Conservation (phyloP, 257 asterid species). For the Fraxinus pennsylvanica region DNA sequence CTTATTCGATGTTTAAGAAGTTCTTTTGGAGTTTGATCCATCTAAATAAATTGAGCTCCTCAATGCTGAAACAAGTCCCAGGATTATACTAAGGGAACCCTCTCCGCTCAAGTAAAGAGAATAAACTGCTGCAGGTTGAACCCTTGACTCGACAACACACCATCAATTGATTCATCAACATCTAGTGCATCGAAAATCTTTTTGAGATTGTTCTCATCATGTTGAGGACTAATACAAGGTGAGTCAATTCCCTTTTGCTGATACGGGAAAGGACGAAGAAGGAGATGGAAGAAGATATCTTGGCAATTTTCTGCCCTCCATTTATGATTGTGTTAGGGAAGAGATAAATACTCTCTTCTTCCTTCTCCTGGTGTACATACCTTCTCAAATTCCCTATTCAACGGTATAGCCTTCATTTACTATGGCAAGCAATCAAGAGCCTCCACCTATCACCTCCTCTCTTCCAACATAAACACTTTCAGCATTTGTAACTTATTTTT, state of each 20-base stretch:
- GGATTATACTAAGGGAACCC: conserved; percentile 40
- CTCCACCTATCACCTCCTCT: conserved; percentile 17
- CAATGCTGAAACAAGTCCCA: conserved; percentile 49
- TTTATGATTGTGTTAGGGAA: conserved; percentile 48
- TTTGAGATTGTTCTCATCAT: conserved; percentile 16
- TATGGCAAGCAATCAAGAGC: conserved; percentile 17
- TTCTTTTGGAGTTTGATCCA: conserved; percentile 33
- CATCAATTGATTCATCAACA: conserved; percentile 26
- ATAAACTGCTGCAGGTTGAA: conserved; percentile 40
- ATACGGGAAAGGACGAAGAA: not conserved
- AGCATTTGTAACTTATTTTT: conserved; percentile 13
- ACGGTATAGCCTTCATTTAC: conserved; percentile 21
- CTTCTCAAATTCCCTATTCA: conserved; percentile 33
- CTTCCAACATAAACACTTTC: conserved; percentile 11
- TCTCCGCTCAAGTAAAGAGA: conserved; percentile 34
- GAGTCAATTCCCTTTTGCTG: conserved; percentile 9
- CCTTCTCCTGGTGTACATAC: conserved; percentile 75
- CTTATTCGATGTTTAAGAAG: conserved; percentile 20
- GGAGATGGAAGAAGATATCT: conserved; percentile 27
- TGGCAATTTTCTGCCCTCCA: conserved; percentile 27
- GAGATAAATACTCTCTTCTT: conserved; percentile 77
- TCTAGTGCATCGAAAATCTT: conserved; percentile 27
- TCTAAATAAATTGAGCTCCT: conserved; percentile 44
- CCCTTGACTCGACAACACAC: no score
- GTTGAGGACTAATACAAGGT: not conserved